Percentiles rank a stretch among this genome's conserved stretches.
Conservation (phyloP, 2,329 filamentous ascomycete genomes). For the Nemania serpens region DNA sequence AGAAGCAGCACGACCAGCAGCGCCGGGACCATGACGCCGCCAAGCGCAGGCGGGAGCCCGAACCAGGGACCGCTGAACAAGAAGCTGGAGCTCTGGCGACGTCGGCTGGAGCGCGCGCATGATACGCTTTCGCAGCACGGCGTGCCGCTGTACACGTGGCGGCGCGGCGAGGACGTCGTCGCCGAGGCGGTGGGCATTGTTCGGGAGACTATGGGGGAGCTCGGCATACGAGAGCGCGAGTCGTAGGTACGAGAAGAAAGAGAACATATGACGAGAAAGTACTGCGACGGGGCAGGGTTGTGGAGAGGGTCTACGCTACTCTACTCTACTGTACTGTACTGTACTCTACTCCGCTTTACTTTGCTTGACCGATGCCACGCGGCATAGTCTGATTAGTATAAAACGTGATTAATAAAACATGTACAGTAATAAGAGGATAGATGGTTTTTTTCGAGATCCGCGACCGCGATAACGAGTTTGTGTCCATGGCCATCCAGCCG, state of each 20-base stretch:
- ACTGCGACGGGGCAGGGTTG: neutral
- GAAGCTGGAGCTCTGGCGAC: constrained; percentile 73
- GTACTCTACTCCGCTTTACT: neutral
- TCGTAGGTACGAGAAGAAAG: neutral
- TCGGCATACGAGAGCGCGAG: constrained; percentile 36
- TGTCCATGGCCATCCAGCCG: no score
- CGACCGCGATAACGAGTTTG: no score
- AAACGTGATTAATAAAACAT: no score
- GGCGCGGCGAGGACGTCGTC: constrained; percentile 71
- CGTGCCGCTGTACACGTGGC: constrained; percentile 74
- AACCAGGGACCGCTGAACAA: constrained; percentile 55
- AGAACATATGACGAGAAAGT: neutral
- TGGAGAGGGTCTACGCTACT: neutral
- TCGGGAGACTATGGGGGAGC: constrained; percentile 54
- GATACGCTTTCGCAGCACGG: constrained; percentile 64
- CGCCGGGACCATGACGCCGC: constrained; percentile 19
- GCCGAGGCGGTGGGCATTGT: constrained; percentile 69
- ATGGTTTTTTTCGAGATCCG: no score
- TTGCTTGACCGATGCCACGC: neutral
- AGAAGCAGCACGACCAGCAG: constrained; percentile 32
- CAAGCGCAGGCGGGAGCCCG: constrained; percentile 28
- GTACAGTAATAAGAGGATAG: no score
- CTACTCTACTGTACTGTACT: neutral
- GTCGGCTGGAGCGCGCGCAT: constrained; percentile 69
- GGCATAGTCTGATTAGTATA: no score